Percentiles rank a stretch among this genome's conserved stretches.
These are phyloP conservation scores for Dendryphion nanum DNA, from an alignment of 2,329 filamentous ascomycete genomes.

Conservation along the genomic window DNA sequence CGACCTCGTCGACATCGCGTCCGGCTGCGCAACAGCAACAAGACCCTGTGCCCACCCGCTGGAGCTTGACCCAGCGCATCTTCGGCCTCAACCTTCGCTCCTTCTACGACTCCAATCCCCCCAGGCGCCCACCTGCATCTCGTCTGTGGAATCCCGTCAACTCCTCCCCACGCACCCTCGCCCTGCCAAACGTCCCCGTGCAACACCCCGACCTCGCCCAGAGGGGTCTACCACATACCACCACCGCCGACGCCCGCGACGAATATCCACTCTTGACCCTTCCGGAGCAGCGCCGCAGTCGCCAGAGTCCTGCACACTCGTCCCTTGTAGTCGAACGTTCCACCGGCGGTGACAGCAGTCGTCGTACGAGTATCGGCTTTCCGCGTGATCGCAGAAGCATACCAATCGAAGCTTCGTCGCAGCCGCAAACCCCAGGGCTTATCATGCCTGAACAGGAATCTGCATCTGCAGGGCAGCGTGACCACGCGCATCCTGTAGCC, in stretches of 20 bases:
- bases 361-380: constrained; percentile 54
- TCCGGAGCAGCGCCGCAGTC: constrained; percentile 56
- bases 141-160: constrained; percentile 63
- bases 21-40: constrained; percentile 2
- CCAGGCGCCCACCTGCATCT: constrained; percentile 44
- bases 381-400: constrained; percentile 40
- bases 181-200: constrained; percentile 46
- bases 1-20: constrained; percentile 26
- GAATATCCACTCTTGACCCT: constrained; percentile 57
- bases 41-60: constrained; percentile 30
- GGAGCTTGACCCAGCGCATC: constrained; percentile 43
- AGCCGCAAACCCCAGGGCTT: constrained; percentile 22
- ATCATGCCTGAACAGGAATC: constrained; percentile 22
- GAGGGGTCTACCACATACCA: constrained; percentile 17
- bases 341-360: constrained; percentile 47
- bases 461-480: constrained; percentile 4
- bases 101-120: constrained; percentile 18
- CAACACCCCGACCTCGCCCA: constrained; percentile 25
- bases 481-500: constrained; percentile 6
- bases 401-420: constrained; percentile 18
- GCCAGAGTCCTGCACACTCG: constrained; percentile 44
- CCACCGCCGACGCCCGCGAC: constrained; percentile 44
- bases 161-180: constrained; percentile 52
- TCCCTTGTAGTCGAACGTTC: constrained; percentile 39
- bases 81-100: constrained; percentile 36